Percentiles rank a stretch among this genome's conserved stretches.
Evolutionary conservation across 2,329 filamentous ascomycete genomes (phyloP).

Genomic region (Pseudogymnoascus sp.): DNA sequence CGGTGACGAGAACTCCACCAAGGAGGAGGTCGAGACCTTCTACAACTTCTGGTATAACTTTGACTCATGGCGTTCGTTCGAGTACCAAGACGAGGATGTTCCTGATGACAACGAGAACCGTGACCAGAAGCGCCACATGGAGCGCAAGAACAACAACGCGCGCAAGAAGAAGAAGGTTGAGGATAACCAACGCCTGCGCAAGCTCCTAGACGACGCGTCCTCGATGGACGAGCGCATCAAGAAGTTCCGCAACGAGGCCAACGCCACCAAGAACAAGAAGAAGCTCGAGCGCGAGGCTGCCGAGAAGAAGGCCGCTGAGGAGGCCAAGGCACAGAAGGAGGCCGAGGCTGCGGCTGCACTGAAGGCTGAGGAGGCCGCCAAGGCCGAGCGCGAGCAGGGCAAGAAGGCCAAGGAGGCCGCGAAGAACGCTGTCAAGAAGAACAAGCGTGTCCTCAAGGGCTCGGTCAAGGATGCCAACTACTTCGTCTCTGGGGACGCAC

Average conservation of each 20-base stretch:
- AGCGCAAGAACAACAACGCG: conserved; percentile 95
- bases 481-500: conserved; percentile 66
- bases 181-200: conserved; percentile 83
- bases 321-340: conserved; percentile 73
- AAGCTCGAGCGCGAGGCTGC: conserved; percentile 82
- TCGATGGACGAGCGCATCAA: conserved; percentile 91
- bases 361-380: conserved; percentile 80
- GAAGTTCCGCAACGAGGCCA: conserved; percentile 87
- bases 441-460: conserved; percentile 92
- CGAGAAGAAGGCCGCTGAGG: conserved; percentile 78
- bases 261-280: conserved; percentile 95
- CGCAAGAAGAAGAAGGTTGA: conserved; percentile 99
- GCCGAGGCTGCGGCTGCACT: conserved; percentile 72
- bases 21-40: conserved; percentile 87
- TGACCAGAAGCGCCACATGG: conserved; percentile 96
- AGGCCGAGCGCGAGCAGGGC: conserved; percentile 68
- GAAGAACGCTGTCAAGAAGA: conserved; percentile 99
- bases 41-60: conserved; percentile 99
- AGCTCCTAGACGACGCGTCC: conserved; percentile 79
- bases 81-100: conserved; percentile 98
- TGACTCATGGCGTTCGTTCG: conserved; percentile 94
- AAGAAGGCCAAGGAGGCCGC: conserved; percentile 99
- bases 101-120: conserved; percentile 98
- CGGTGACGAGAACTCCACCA: conserved; percentile 73
- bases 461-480: conserved; percentile 98